A percentile compares a stretch with the other conserved stretches of the same genome.
phyloP scores from a whole-genome alignment of 1,284 basidiomycete genomes.

The Microbotryum silenes-acaulis region DNA sequence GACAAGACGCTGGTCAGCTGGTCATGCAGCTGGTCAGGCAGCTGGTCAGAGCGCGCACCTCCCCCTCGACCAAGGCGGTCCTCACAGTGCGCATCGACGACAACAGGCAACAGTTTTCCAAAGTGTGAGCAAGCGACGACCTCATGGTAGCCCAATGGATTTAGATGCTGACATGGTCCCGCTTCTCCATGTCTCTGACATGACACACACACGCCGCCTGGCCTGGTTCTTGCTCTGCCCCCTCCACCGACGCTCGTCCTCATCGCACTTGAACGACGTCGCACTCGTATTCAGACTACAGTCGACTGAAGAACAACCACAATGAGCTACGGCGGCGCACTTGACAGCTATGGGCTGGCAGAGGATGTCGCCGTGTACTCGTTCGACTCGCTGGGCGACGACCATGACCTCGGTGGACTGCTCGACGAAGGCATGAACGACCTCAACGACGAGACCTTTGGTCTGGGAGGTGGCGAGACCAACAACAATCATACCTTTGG shows the following conservation, averaged over 20 bases:
- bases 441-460: constrained; percentile 94
- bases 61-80: no score
- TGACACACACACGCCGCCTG: background rate
- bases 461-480: constrained; percentile 43
- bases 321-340: background rate
- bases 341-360: constrained; percentile 36
- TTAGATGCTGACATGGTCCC: no score
- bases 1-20: no score
- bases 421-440: constrained; percentile 84
- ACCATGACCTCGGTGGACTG: constrained; percentile 79
- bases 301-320: background rate
- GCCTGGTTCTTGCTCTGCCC: background rate
- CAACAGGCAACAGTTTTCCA: no score
- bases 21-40: no score
- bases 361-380: constrained; percentile 59
- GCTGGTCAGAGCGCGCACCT: no score
- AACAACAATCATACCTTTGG: constrained; percentile 81
- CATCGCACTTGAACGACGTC: background rate
- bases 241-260: background rate
- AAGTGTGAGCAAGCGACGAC: no score
- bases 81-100: no score
- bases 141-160: no score
- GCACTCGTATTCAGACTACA: background rate
- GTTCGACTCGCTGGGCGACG: constrained; percentile 52
- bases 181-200: no score